A percentile compares a stretch with the other conserved stretches of the same genome.
Conservation (phyloP, 805 yeast species). For the Schwanniomyces vanrijiae region DNA sequence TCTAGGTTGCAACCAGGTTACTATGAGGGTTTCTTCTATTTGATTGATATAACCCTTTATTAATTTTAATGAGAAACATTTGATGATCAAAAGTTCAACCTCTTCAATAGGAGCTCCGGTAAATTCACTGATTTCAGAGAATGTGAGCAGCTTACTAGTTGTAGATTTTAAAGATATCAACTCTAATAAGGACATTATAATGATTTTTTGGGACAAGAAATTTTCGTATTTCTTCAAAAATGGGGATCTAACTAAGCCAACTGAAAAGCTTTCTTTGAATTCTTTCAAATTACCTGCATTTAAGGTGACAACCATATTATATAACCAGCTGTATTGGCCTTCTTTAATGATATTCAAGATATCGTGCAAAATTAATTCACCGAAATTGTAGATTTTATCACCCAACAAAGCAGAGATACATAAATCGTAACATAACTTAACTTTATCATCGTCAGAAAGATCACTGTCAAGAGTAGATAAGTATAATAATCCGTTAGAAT, state of each 20-base stretch:
- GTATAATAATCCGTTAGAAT: conserved; percentile 77
- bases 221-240: conserved; percentile 56
- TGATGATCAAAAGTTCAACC: conserved; percentile 89
- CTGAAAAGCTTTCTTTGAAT: conserved; percentile 53
- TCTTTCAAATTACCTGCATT: conserved; percentile 73
- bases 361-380: conserved; percentile 90
- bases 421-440: conserved; percentile 66
- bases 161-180: conserved; percentile 76
- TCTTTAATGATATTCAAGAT: conserved; percentile 55
- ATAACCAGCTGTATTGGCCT: conserved; percentile 65
- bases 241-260: conserved; percentile 45
- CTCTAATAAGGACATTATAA: conserved; percentile 89
- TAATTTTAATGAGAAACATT: conserved; percentile 80
- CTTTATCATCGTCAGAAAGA: conserved; percentile 35
- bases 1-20: conserved; percentile 96
- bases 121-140: conserved; percentile 63
- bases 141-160: conserved; percentile 69
- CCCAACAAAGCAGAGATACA: conserved; percentile 87
- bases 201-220: conserved; percentile 84
- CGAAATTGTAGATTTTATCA: conserved; percentile 90
- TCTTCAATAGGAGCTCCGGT: conserved; percentile 70
- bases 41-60: conserved; percentile 91
- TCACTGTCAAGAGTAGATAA: conserved; percentile 66
- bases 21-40: conserved; percentile 71
- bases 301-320: conserved; percentile 64